Base-by-base conservation (phyloP, 2,329 filamentous ascomycete species). In the Ceratocystis harringtonii region DNA sequence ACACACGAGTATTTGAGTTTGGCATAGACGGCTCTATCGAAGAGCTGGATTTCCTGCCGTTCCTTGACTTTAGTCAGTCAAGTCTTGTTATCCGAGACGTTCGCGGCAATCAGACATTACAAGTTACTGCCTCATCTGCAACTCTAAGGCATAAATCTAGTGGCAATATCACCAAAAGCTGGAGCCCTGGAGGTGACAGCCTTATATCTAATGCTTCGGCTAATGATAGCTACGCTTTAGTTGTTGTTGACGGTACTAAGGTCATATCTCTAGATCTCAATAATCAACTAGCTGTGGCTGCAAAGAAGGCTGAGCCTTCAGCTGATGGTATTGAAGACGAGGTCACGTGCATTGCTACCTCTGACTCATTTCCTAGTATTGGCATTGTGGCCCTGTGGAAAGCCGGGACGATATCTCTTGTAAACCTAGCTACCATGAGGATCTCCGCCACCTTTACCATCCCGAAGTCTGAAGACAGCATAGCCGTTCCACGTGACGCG, bases 321-420 rank as follows among this genome's bases (percentile, higher is more conserved):
- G 1, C 76, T 22, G 68, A 67, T 2, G 65, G 67, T 22, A 60
- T 28, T n/a, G 55, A 57, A 15, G 88, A 90, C 69, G 90, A 97
- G 73, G 83, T 97, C 43, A 89, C 94, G 1, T 95, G 92, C 70
- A 79, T 97, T 8, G 85, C 92, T 60, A 81, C 94, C 1, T 85
- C 91, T 0, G 78, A 82, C 2, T 78, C 82, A 44, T 77, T 86
- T 15, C 77, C 80, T 3, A 79, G 83, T 61, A 77, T 90, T 41
- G 92, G 88, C 65, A 86, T 96, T 32, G 81, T 94, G 17, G 92
- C 91, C 1, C 94, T 95, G 75, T 97, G 92, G 84, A 85, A 88
- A 68, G 86, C 86, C n/a, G 89, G 90, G 5, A 84, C 83, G 10
- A 81, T 97, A 30, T 87, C 88, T 0, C 78, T 97, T 43, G 78